Base-by-base conservation (phyloP, 805 yeast species). In the Ogataea paraovalis region DNA sequence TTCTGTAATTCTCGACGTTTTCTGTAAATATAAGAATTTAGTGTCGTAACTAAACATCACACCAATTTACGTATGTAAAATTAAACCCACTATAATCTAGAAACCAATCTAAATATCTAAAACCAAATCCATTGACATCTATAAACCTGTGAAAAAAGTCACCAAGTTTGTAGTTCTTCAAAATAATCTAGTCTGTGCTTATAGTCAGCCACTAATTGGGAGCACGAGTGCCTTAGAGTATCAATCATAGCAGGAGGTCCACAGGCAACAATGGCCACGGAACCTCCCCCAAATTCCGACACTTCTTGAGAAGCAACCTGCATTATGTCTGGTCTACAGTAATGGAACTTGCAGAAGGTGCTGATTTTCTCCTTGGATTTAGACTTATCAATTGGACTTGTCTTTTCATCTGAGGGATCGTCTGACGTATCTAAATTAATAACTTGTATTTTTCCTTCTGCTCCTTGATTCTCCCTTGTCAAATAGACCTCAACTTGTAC, bases 81-180 rank as follows among this genome's bases (percentile, higher is more conserved):
- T n/a, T n/a, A n/a, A n/a, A n/a, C n/a, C n/a, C n/a, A n/a, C n/a
- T n/a, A n/a, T n/a, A n/a, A n/a, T n/a, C n/a, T n/a, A n/a, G n/a
- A n/a, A n/a, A n/a, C n/a, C n/a, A n/a, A n/a, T n/a, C n/a, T n/a
- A n/a, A n/a, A n/a, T n/a, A n/a, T n/a, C n/a, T n/a, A n/a, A n/a
- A n/a, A n/a, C n/a, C n/a, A n/a, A n/a, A 10, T 25, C 28, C 10
- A 25, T 25, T 25, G 28, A 25, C 28, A 10, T 25, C 28, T 25
- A 25, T n/a, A n/a, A n/a, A n/a, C n/a, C n/a, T n/a, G 12, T 32
- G 19, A 19, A 38, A 9, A 3, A 3, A 34, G n/a, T 58, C 59
- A 82, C 94, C 96, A 87, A 12, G 76, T 72, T 66, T 84, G 89
- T 42, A 84, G 74, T 59, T 85, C 91, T 61, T 87, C 96, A 58